A percentile compares a stretch with the other conserved stretches of the same genome.
Evolutionary conservation across 2,329 filamentous ascomycete genomes (phyloP).

Genomic region (Salinomyces thailandicus): DNA sequence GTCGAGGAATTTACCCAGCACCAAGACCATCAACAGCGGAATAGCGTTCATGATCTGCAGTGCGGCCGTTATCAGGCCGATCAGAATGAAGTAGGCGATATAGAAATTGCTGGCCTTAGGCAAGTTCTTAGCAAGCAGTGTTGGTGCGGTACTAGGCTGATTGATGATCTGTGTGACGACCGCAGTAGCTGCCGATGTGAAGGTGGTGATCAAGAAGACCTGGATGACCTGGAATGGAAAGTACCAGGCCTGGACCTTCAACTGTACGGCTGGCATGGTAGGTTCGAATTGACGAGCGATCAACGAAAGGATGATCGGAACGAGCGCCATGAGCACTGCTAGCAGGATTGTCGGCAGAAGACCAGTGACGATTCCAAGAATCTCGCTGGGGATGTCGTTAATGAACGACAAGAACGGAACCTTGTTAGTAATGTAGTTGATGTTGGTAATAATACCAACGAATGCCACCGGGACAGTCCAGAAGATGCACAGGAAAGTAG

Average conservation of each 20-base stretch:
- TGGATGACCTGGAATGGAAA: constrained; percentile 31
- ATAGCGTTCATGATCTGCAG: constrained; percentile 20
- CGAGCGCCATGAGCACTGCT: constrained; percentile 34
- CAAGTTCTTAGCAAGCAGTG: constrained; percentile 24
- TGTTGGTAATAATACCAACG: constrained; percentile 35
- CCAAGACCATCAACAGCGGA: constrained; percentile 19
- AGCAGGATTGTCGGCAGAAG: constrained; percentile 33
- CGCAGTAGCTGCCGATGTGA: constrained; percentile 23
- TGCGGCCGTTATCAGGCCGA: constrained; percentile 21
- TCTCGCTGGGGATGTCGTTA: constrained; percentile 29
- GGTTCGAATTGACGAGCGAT: constrained; percentile 14
- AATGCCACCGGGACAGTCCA: constrained; percentile 37
- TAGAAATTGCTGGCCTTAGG: constrained; percentile 30
- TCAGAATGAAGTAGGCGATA: constrained; percentile 28
- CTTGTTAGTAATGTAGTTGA: constrained; percentile 32
- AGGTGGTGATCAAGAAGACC: constrained; percentile 29
- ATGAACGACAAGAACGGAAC: constrained; percentile 34
- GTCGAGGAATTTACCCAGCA: constrained; percentile 23
- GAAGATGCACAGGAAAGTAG: constrained; percentile 35
- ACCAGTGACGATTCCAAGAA: constrained; percentile 37
- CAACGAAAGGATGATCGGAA: constrained; percentile 33
- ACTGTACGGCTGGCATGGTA: constrained; percentile 33
- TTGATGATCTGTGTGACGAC: constrained; percentile 21
- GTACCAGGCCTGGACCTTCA: constrained; percentile 26
- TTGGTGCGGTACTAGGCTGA: constrained; percentile 19